These are phyloP conservation scores for Lindgomyces ingoldianus DNA, from an alignment of 495 filamentous ascomycete species.

Conservation along the genomic window DNA sequence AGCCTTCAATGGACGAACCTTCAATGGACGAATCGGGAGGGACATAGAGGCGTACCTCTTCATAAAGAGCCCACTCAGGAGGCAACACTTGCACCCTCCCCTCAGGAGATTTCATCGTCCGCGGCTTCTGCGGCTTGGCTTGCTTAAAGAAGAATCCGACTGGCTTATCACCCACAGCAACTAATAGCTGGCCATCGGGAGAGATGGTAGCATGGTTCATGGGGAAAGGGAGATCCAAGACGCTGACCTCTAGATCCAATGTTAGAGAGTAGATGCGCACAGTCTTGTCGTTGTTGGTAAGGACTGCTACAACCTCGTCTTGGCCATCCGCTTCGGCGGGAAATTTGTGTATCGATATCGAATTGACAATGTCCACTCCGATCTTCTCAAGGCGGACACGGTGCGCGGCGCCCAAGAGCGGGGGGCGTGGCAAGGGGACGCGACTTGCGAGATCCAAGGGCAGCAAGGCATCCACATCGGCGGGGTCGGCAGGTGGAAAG, in stretches of 20 bases:
- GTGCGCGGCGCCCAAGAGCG: constrained; percentile 37
- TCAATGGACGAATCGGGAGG: constrained; percentile 27
- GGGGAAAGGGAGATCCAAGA: constrained; percentile 69
- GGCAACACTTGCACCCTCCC: constrained; percentile 20
- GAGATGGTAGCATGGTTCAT: constrained; percentile 94
- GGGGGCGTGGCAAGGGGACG: constrained; percentile 30
- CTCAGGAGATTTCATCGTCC: constrained; percentile 23
- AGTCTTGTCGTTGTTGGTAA: constrained; percentile 90
- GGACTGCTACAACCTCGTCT: constrained; percentile 62
- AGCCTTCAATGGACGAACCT: constrained; percentile 43
- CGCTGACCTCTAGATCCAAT: constrained; percentile 60
- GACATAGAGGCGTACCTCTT: constrained; percentile 39
- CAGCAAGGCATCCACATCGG: constrained; percentile 63
- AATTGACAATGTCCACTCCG: constrained; percentile 62
- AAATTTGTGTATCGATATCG: constrained; percentile 64
- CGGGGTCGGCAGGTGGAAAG: constrained; percentile 44
- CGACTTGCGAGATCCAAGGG: constrained; percentile 55
- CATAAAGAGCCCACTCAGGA: constrained; percentile 38
- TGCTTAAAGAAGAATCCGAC: constrained; percentile 77
- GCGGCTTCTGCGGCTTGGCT: constrained; percentile 18
- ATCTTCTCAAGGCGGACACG: constrained; percentile 45
- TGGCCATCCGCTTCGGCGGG: constrained; percentile 44
- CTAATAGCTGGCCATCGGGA: constrained; percentile 76
- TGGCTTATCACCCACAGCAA: constrained; percentile 83
- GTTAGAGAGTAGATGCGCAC: constrained; percentile 77